A percentile compares a stretch with the other conserved stretches of the same genome.
Evolutionary conservation across 140 eudicot genomes (phyloP).

Genomic region (Cichorium intybus): DNA sequence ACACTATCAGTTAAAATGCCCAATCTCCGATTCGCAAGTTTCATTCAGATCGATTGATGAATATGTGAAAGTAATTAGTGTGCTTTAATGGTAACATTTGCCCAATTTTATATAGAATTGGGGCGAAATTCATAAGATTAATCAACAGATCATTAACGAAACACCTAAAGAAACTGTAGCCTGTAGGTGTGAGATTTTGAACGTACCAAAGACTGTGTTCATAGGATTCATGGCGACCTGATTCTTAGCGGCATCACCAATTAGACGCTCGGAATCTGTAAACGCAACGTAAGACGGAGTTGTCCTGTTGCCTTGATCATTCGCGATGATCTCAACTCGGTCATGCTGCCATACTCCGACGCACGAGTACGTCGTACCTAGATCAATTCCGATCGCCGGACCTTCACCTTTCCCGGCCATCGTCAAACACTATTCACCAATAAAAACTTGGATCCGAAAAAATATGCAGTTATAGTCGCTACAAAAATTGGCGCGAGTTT

Average conservation of each 20-base stretch:
- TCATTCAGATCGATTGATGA: not conserved
- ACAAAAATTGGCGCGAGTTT: slow-evolving; percentile 22
- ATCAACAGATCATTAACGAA: not conserved
- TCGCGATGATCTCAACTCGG: slow-evolving; percentile 39
- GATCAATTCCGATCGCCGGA: slow-evolving; percentile 36
- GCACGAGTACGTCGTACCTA: slow-evolving; percentile 39
- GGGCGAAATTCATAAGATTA: not conserved
- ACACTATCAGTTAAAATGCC: not conserved
- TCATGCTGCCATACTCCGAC: slow-evolving; percentile 42
- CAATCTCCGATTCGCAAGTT: not conserved
- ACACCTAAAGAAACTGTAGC: not conserved
- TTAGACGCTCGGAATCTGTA: slow-evolving; percentile 29
- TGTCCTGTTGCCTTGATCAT: slow-evolving; percentile 41
- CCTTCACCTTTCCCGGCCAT: slow-evolving; percentile 36
- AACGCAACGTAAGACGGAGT: slow-evolving; percentile 41
- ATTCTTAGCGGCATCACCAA: slow-evolving; percentile 40
- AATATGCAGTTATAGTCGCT: slow-evolving; percentile 1
- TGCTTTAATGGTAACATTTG: not conserved
- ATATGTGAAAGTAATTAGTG: not conserved
- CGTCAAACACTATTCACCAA: not conserved
- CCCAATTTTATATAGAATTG: not conserved
- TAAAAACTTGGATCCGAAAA: not conserved
- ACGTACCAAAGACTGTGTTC: slow-evolving; percentile 32
- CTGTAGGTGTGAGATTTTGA: not conserved
- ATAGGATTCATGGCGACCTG: slow-evolving; percentile 37